Evolutionary conservation across 768 basidiomycete genomes (phyloP).

Genomic region (Tylopilus vinaceipallidus): DNA sequence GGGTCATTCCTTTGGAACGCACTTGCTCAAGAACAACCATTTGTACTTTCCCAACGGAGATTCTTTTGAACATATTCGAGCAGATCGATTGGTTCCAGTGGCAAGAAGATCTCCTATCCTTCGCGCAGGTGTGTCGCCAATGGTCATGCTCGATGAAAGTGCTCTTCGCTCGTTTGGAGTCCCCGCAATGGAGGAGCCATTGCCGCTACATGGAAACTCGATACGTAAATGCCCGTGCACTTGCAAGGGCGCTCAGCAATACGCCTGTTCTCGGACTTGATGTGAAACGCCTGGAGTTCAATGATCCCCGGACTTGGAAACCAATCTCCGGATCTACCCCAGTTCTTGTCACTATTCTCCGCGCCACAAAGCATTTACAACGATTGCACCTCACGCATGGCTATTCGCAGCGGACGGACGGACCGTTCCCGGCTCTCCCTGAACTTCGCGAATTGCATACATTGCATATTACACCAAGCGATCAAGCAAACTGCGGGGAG

Average conservation of each 20-base stretch:
- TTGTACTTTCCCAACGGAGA: not conserved
- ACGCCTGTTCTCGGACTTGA: not conserved
- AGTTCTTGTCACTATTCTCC: not conserved
- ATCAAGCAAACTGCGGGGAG: too few relatives aligned
- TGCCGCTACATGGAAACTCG: too few relatives aligned
- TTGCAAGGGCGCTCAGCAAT: not conserved
- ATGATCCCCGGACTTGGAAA: not conserved
- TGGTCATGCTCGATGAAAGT: conserved; percentile 2
- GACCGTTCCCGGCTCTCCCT: not conserved
- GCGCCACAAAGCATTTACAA: conserved; percentile 1
- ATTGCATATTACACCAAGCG: not conserved
- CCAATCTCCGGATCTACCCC: not conserved
- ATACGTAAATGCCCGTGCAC: not conserved
- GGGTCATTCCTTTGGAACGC: not conserved
- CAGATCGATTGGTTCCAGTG: not conserved
- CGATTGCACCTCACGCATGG: not conserved
- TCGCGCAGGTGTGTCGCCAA: too few relatives aligned
- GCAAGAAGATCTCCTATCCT: conserved; percentile 3
- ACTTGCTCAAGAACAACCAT: not conserved
- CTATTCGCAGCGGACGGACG: not conserved
- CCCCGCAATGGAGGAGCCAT: not conserved
- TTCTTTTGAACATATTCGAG: conserved; percentile 4
- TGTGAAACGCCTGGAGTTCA: not conserved
- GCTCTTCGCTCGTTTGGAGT: not conserved
- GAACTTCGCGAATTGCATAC: not conserved